A percentile compares a stretch with the other conserved stretches of the same genome.
Evolutionary conservation across 768 basidiomycete species (phyloP).

Genomic region (Clavulina sp.): DNA sequence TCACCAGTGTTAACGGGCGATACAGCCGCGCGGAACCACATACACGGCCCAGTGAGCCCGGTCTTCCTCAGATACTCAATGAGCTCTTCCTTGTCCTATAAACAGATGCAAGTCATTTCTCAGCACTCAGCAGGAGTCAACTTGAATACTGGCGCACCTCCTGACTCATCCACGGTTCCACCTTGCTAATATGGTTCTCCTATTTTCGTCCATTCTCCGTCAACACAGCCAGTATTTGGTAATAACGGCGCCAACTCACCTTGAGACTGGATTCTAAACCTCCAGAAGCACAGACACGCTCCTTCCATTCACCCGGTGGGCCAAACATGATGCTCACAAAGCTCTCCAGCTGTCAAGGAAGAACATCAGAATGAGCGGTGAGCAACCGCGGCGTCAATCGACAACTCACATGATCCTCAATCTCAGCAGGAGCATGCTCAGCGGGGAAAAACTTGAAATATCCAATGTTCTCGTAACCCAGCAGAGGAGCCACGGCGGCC

Average conservation of each 20-base stretch:
- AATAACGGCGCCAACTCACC: too few species aligned
- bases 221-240: too few species aligned
- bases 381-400: not conserved
- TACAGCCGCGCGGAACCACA: not conserved
- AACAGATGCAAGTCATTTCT: not conserved
- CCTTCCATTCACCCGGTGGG: not conserved
- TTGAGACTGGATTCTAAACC: not conserved
- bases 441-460: not conserved
- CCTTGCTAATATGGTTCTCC: not conserved
- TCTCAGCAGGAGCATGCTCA: not conserved
- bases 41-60: not conserved
- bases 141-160: not conserved
- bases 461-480: not conserved
- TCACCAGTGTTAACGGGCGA: not conserved
- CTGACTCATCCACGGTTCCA: not conserved
- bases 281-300: not conserved
- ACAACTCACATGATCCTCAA: not conserved
- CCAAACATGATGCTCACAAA: not conserved
- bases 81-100: not conserved
- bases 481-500: not conserved
- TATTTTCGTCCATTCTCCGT: too few species aligned
- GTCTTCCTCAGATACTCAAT: not conserved
- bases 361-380: not conserved
- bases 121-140: not conserved
- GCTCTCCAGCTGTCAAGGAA: not conserved